phyloP scores from a whole-genome alignment of 106 monocot species.

The Chionographis japonica region DNA sequence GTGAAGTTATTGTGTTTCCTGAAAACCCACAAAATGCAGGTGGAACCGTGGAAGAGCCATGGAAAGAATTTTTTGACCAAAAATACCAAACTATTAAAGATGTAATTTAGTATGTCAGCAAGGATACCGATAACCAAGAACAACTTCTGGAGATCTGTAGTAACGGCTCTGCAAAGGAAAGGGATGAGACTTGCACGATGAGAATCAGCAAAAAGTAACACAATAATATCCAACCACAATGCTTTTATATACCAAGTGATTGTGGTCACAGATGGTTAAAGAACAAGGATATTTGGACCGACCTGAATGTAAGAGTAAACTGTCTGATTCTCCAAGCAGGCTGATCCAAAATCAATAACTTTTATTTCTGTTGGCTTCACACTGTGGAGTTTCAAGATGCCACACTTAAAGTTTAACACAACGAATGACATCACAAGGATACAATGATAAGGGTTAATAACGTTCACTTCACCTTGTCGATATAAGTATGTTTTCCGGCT shows the following conservation, averaged over 20 bases:
- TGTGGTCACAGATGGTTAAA: background rate
- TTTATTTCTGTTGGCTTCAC: constrained; percentile 73
- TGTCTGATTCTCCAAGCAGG: constrained; percentile 77
- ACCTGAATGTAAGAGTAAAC: constrained; percentile 99
- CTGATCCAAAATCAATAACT: constrained; percentile 99
- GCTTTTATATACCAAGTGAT: background rate
- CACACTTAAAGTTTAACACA: constrained; percentile 5
- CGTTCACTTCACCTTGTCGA: constrained; percentile 46
- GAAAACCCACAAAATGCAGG: too few species aligned
- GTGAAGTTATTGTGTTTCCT: background rate
- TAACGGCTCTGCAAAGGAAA: constrained; percentile 81
- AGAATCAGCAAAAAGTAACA: background rate
- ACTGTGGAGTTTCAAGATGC: constrained; percentile 27
- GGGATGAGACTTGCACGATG: background rate
- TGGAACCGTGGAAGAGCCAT: background rate
- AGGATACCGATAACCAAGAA: constrained; percentile 99
- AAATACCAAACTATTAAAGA: background rate
- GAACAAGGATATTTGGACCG: background rate
- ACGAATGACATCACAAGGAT: background rate
- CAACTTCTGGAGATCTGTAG: constrained; percentile 96
- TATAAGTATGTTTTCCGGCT: constrained; percentile 95
- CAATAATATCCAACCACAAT: background rate
- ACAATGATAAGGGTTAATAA: constrained; percentile 5
- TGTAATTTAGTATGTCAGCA: constrained; percentile 3
- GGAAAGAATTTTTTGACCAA: background rate